A percentile compares a stretch with the other conserved stretches of the same genome.
Conservation (phyloP, 345 rosid species). For the Citrus glauca region DNA sequence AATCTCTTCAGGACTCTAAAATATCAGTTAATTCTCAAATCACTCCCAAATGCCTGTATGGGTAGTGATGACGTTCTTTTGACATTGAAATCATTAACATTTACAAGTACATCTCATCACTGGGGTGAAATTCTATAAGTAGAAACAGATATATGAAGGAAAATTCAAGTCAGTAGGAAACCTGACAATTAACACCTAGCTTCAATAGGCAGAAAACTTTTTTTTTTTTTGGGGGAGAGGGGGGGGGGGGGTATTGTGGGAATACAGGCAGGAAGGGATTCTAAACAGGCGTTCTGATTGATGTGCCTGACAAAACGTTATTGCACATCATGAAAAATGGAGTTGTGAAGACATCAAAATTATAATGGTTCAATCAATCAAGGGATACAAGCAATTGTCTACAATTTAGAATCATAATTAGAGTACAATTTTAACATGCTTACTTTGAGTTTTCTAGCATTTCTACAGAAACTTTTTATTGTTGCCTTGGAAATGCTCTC, state of each 20-base stretch:
- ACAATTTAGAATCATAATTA: conserved; percentile 8
- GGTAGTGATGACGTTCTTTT: not conserved
- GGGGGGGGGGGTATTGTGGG: too few relatives aligned
- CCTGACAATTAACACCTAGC: not conserved
- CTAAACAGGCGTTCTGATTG: not conserved
- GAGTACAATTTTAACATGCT: conserved; percentile 19
- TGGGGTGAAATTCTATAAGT: not conserved
- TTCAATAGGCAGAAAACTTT: not conserved
- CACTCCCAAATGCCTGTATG: not conserved
- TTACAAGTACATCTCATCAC: not conserved
- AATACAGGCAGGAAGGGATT: too few relatives aligned
- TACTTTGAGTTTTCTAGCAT: conserved; percentile 87
- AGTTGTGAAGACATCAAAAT: conserved; percentile 1
- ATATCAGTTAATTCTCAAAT: not conserved
- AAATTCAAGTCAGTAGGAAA: not conserved
- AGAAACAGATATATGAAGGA: not conserved
- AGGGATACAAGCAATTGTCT: not conserved
- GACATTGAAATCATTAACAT: not conserved
- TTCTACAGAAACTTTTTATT: conserved; percentile 78
- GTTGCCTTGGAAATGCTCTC: conserved; percentile 58
- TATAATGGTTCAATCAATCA: not conserved
- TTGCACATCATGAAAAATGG: not conserved
- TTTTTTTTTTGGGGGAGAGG: too few relatives aligned
- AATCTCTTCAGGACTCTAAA: not conserved
- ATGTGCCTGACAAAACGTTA: not conserved